These are phyloP conservation scores for Kwoniella newhampshirensis DNA, from an alignment of 768 basidiomycete genomes.

Conservation along the genomic window DNA sequence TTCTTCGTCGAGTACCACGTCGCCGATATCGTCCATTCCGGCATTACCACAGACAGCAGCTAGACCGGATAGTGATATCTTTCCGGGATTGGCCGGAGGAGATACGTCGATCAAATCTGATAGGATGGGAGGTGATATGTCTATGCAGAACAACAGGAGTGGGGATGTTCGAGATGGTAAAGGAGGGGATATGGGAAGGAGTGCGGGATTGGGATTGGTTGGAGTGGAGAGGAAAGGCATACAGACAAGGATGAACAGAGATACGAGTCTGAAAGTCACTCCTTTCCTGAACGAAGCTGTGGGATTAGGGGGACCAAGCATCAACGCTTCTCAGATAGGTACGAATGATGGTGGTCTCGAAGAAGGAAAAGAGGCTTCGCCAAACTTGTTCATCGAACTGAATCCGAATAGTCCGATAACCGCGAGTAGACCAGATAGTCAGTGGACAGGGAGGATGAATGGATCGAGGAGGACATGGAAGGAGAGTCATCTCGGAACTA, in stretches of 20 bases:
- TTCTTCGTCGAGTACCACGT: not conserved
- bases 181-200: not conserved
- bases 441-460: slow-evolving; percentile 3
- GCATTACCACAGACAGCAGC: slow-evolving; percentile 24
- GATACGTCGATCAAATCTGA: too few species aligned
- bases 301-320: too few species aligned
- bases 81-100: slow-evolving; percentile 16
- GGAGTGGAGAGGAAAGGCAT: not conserved
- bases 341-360: not conserved
- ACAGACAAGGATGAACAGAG: not conserved
- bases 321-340: too few species aligned
- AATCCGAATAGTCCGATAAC: slow-evolving; percentile 42
- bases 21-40: slow-evolving; percentile 5
- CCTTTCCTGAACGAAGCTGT: too few species aligned
- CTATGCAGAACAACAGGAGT: too few species aligned
- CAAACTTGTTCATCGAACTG: slow-evolving; percentile 38
- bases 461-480: slow-evolving; percentile 14
- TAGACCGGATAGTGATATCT: slow-evolving; percentile 40
- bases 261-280: not conserved
- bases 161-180: not conserved
- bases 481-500: not conserved
- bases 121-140: too few species aligned
- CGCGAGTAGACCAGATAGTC: slow-evolving; percentile 22
- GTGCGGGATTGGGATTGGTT: not conserved
- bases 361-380: too few species aligned